These are phyloP conservation scores for Nemania diffusa DNA, from an alignment of 2,329 filamentous ascomycete species.

Conservation along the genomic window DNA sequence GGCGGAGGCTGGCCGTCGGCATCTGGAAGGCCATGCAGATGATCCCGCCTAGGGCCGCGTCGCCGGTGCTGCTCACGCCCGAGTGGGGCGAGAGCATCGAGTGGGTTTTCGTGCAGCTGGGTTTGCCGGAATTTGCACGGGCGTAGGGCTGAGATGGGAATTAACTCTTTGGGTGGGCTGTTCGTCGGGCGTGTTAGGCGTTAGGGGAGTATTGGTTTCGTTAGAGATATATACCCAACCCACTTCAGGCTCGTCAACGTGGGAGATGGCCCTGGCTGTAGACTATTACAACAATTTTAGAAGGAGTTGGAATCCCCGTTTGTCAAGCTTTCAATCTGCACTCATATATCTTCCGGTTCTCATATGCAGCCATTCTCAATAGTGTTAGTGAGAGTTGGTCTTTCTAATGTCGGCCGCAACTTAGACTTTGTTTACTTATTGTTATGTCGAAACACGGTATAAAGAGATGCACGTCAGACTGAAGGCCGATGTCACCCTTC, in stretches of 20 bases:
- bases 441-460: not conserved
- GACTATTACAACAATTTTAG: constrained; percentile 4
- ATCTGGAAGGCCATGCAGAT: constrained; percentile 43
- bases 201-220: constrained; percentile 12
- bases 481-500: not conserved
- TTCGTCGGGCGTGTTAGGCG: constrained; percentile 5
- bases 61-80: constrained; percentile 33
- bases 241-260: not conserved
- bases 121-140: constrained; percentile 23
- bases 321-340: not conserved
- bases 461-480: not conserved
- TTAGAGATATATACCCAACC: constrained; percentile 31
- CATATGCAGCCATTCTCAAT: not conserved
- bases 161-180: not conserved
- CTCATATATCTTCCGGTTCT: not conserved
- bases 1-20: constrained; percentile 42
- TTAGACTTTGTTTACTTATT: not conserved
- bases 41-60: constrained; percentile 4
- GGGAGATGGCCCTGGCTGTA: constrained; percentile 2
- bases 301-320: not conserved
- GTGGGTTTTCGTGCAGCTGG: constrained; percentile 43
- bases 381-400: not conserved
- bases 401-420: not conserved
- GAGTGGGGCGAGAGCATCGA: constrained; percentile 45
- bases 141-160: not conserved